These are phyloP conservation scores for Podaxis sp. DNA, from an alignment of 768 basidiomycete genomes.

Conservation along the genomic window DNA sequence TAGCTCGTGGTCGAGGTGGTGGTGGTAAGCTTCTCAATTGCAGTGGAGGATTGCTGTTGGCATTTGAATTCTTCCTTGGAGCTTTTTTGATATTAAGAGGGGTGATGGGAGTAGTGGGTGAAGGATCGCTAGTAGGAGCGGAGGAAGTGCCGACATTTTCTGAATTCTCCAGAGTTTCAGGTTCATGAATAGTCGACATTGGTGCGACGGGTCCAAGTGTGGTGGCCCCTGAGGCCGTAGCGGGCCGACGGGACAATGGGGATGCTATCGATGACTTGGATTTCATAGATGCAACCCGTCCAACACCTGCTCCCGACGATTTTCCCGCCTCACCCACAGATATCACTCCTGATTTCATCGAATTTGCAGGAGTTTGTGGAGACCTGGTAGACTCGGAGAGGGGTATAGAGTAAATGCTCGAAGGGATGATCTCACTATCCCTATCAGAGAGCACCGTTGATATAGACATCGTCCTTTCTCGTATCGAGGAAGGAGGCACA, in stretches of 20 bases:
- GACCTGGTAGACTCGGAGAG: constrained; percentile 9
- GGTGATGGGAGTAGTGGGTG: constrained; percentile 23
- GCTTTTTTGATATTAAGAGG: constrained; percentile 7
- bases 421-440: constrained; percentile 20
- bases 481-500: constrained; percentile 27
- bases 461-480: constrained; percentile 36
- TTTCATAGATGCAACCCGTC: constrained; percentile 1
- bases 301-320: not conserved
- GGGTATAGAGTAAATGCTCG: constrained; percentile 12
- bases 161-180: constrained; percentile 11
- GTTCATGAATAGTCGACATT: constrained; percentile 9
- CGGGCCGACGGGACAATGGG: constrained; percentile 2
- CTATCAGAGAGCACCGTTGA: constrained; percentile 36
- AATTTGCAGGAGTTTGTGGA: not conserved
- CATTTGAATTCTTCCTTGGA: constrained; percentile 1
- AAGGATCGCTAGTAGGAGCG: constrained; percentile 10
- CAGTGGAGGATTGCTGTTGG: constrained; percentile 21
- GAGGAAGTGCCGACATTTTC: constrained; percentile 3
- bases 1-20: constrained; percentile 47
- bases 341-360: not conserved
- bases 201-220: not conserved
- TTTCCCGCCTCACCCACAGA: constrained; percentile 1
- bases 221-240: constrained; percentile 9
- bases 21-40: constrained; percentile 48
- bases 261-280: constrained; percentile 1